These are phyloP conservation scores for Trapa incisa DNA, from an alignment of 345 rosid genomes.

Conservation along the genomic window DNA sequence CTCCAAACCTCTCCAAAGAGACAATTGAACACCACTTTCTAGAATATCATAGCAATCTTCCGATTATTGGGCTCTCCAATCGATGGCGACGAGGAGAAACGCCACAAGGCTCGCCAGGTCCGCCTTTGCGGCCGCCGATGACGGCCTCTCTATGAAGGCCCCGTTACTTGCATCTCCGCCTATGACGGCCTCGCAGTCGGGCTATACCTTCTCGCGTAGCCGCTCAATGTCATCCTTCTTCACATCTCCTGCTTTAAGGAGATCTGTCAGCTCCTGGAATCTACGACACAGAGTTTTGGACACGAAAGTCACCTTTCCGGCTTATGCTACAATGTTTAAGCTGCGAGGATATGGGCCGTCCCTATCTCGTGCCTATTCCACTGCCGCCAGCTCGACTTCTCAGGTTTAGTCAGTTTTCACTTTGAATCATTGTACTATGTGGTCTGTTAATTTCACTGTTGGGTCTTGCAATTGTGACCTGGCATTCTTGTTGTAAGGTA, in stretches of 20 bases:
- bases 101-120: constrained; percentile 10
- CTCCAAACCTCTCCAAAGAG: neutral
- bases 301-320: neutral
- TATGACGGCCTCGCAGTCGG: neutral
- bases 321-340: neutral
- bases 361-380: constrained; percentile 23
- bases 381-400: constrained; percentile 23
- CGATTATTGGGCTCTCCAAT: neutral
- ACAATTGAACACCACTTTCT: neutral
- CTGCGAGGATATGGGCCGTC: constrained; percentile 22
- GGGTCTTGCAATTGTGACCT: neutral
- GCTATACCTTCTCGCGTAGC: neutral
- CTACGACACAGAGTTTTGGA: constrained; percentile 2
- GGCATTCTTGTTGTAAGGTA: neutral
- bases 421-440: neutral
- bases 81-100: constrained; percentile 7
- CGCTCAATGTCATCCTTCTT: constrained; percentile 13
- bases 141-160: neutral
- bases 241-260: constrained; percentile 7
- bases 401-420: constrained; percentile 22
- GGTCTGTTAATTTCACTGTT: neutral
- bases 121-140: constrained; percentile 4
- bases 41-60: too few species aligned
- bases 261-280: neutral
- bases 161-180: neutral